A percentile compares a stretch with the other conserved stretches of the same genome.
These are phyloP conservation scores for Proliferodiscus dingleyae DNA, from an alignment of 2,329 filamentous ascomycete species.

Conservation along the genomic window DNA sequence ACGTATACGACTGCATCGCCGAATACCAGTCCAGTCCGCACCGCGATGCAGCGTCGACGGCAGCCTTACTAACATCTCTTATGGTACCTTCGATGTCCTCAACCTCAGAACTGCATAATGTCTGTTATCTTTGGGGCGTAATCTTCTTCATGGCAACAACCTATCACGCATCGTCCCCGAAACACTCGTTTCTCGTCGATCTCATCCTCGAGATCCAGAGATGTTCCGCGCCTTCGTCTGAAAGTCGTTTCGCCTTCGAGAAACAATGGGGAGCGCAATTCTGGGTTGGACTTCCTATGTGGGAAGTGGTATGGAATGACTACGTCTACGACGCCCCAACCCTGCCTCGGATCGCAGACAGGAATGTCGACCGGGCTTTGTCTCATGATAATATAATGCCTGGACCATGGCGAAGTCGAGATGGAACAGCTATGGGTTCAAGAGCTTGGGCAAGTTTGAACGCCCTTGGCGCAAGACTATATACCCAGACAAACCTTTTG, in stretches of 20 bases:
- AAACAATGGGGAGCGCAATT: neutral
- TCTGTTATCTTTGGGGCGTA: constrained; percentile 1
- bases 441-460: constrained; percentile 3
- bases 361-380: neutral
- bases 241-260: neutral
- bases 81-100: neutral
- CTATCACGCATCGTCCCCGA: neutral
- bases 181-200: constrained; percentile 2
- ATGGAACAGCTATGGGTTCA: neutral
- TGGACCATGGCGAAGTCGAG: constrained; percentile 1
- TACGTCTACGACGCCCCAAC: constrained; percentile 2
- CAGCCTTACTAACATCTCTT: constrained; percentile 1
- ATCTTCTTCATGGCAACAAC: constrained; percentile 3
- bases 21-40: neutral
- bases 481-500: neutral
- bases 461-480: constrained; percentile 4
- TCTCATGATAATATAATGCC: neutral
- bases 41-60: neutral
- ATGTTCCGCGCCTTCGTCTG: neutral
- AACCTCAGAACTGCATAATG: neutral
- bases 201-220: constrained; percentile 3
- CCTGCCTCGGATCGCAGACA: neutral
- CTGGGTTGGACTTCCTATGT: constrained; percentile 3
- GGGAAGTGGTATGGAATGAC: constrained; percentile 1
- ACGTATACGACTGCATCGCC: constrained; percentile 1